phyloP scores from a whole-genome alignment of 371 early-diverging fungal species.

The Mortierella sp. region DNA sequence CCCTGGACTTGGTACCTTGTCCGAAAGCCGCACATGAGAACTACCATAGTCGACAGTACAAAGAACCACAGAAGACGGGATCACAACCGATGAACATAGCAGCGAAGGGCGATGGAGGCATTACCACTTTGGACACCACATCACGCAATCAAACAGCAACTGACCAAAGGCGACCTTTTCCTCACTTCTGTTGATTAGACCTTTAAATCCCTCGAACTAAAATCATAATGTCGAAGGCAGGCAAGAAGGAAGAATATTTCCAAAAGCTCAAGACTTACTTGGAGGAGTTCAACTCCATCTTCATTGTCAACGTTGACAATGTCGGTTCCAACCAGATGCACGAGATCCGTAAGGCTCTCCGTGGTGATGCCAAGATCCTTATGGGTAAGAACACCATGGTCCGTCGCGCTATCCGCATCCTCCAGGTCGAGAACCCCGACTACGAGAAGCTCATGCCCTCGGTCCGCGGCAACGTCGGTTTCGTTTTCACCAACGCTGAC shows the following conservation, averaged over 20 bases:
- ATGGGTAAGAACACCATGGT: constrained; percentile 99
- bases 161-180: neutral
- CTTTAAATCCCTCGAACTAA: constrained; percentile 64
- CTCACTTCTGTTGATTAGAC: constrained; percentile 24
- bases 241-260: constrained; percentile 83
- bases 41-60: too few species aligned
- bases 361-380: constrained; percentile 94
- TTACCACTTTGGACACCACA: neutral
- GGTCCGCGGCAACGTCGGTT: constrained; percentile 98
- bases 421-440: constrained; percentile 86
- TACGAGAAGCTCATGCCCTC: constrained; percentile 90
- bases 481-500: constrained; percentile 99
- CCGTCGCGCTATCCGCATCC: constrained; percentile 93
- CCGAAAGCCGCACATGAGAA: too few species aligned
- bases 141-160: constrained; percentile 6
- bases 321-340: constrained; percentile 99
- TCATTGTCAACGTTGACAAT: constrained; percentile 99
- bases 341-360: constrained; percentile 95
- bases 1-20: neutral
- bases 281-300: constrained; percentile 89
- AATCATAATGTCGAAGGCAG: constrained; percentile 93
- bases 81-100: neutral
- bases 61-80: neutral
- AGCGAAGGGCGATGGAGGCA: neutral
- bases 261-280: constrained; percentile 80